Conservation (phyloP, 441 rosid genomes). For the Isatis lusitanica region DNA sequence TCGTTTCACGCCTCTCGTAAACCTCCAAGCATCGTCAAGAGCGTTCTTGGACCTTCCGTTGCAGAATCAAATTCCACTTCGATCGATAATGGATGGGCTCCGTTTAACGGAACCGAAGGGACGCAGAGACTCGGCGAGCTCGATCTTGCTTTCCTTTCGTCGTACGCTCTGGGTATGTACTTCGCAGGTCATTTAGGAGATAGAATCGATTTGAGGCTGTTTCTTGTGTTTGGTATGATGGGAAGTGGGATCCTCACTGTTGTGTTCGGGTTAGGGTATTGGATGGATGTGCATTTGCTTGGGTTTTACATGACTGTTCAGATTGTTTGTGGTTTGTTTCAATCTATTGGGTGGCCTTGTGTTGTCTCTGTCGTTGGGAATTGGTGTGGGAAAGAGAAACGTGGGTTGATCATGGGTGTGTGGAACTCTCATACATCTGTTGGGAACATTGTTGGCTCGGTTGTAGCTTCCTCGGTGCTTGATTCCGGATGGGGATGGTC, state of each 20-base stretch:
- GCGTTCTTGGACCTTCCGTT: slow-evolving; percentile 60
- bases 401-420: slow-evolving; percentile 91
- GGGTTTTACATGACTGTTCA: slow-evolving; percentile 64
- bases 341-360: slow-evolving; percentile 95
- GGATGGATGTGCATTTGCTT: slow-evolving; percentile 68
- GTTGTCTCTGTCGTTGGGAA: slow-evolving; percentile 90
- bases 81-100: slow-evolving; percentile 74
- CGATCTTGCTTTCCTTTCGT: slow-evolving; percentile 76
- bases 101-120: slow-evolving; percentile 69
- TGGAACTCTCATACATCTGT: slow-evolving; percentile 93
- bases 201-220: slow-evolving; percentile 75
- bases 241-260: slow-evolving; percentile 79
- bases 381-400: slow-evolving; percentile 88
- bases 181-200: slow-evolving; percentile 88
- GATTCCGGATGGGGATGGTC: slow-evolving; percentile 99
- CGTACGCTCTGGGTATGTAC: slow-evolving; percentile 85
- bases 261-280: slow-evolving; percentile 75
- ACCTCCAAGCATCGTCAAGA: slow-evolving; percentile 93
- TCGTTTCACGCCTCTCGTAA: slow-evolving; percentile 96
- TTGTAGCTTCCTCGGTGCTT: slow-evolving; percentile 70
- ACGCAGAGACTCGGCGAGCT: slow-evolving; percentile 82
- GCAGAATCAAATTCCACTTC: background rate
- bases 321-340: slow-evolving; percentile 81
- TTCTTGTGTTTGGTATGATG: slow-evolving; percentile 89
- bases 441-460: slow-evolving; percentile 84